phyloP scores from a whole-genome alignment of 345 rosid genomes.

The Pseudoturritis turrita region DNA sequence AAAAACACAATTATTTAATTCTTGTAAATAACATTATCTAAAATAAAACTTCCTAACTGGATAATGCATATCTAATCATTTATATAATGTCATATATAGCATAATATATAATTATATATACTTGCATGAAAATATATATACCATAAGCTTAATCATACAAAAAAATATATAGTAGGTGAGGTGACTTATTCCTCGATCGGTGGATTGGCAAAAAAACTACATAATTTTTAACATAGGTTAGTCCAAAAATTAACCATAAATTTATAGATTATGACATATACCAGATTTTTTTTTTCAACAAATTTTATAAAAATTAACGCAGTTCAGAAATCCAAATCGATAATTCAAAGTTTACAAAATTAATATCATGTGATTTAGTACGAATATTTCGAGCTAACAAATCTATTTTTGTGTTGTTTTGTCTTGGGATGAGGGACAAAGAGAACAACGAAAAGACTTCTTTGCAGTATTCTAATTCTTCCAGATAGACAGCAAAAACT shows the following conservation, averaged over 20 bases:
- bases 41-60: conserved; percentile 17
- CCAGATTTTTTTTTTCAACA: no score
- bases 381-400: no score
- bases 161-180: conserved; percentile 5
- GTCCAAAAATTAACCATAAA: background rate
- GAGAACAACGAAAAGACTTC: no score
- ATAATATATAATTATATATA: background rate
- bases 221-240: background rate
- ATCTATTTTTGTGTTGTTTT: no score
- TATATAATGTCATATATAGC: background rate
- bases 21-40: conserved; percentile 4
- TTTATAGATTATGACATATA: background rate
- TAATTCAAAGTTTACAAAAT: no score
- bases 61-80: conserved; percentile 16
- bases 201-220: background rate
- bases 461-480: no score
- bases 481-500: no score
- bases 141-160: background rate
- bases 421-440: no score
- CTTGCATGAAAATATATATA: no score
- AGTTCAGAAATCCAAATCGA: no score
- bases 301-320: no score
- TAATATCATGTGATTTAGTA: no score
- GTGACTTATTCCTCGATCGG: background rate
- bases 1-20: background rate